Conservation (phyloP, 768 basidiomycete species). For the Steccherinum ochraceum region DNA sequence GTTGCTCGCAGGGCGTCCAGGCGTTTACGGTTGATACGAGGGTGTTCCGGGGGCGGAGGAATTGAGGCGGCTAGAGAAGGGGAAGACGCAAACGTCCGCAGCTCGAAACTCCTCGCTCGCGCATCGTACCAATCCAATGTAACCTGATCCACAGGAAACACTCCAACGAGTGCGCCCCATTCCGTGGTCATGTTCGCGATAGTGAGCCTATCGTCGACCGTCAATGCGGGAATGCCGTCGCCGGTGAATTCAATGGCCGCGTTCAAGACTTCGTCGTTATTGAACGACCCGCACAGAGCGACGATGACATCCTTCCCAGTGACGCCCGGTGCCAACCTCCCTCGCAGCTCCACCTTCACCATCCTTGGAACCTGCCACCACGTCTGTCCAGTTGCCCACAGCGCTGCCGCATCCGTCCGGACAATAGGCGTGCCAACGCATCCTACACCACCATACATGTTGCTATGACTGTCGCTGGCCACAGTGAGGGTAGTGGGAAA, state of each 20-base stretch:
- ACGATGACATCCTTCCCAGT: conserved; percentile 99
- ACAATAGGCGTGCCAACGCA: conserved; percentile 98
- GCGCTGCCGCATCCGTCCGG: conserved; percentile 87
- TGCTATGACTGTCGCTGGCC: conserved; percentile 93
- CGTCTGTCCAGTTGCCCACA: conserved; percentile 98
- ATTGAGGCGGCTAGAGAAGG: conserved; percentile 37
- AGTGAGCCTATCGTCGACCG: conserved; percentile 89
- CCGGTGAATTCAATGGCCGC: conserved; percentile 96
- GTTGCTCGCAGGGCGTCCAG: conserved; percentile 56
- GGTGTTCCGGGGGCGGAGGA: conserved; percentile 73
- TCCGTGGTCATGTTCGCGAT: conserved; percentile 99
- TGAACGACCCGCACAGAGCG: conserved; percentile 92
- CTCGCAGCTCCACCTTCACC: conserved; percentile 89
- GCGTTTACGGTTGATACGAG: conserved; percentile 73
- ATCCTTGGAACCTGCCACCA: conserved; percentile 99
- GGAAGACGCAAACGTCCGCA: conserved; percentile 63
- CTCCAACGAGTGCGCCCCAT: conserved; percentile 95
- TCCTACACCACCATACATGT: conserved; percentile 98
- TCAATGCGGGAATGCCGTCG: conserved; percentile 69
- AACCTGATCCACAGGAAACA: conserved; percentile 87
- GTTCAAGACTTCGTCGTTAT: conserved; percentile 94
- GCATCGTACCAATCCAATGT: conserved; percentile 84
- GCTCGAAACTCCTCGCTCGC: conserved; percentile 64
- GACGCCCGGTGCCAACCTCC: conserved; percentile 78
- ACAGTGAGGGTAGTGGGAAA: conserved; percentile 95